Conservation (phyloP, 257 asterid genomes). For the Nyctanthes arbortristis region DNA sequence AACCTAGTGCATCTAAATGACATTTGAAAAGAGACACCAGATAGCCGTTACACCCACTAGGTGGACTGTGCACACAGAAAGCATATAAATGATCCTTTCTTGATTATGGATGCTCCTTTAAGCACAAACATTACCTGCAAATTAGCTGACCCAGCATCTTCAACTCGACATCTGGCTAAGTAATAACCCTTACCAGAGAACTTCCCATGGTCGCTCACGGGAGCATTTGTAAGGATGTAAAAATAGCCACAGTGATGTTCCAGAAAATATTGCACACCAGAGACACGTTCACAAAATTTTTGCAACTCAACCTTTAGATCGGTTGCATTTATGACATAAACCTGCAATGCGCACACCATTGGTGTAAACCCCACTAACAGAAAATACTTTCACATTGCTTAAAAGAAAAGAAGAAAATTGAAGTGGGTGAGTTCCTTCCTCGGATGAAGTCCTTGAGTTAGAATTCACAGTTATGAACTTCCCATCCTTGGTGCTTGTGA, state of each 20-base stretch:
- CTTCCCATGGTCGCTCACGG: conserved; percentile 32
- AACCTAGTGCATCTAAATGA: not conserved
- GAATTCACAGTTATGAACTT: conserved; percentile 94
- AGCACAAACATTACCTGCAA: conserved; percentile 52
- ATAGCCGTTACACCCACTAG: not conserved
- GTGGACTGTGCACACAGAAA: too few relatives aligned
- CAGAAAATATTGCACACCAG: conserved; percentile 85
- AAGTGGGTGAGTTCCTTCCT: conserved; percentile 72
- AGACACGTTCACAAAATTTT: conserved; percentile 73
- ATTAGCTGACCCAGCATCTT: conserved; percentile 45
- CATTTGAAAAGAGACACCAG: not conserved
- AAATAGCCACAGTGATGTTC: conserved; percentile 72
- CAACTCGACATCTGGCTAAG: conserved; percentile 68
- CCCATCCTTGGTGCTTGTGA: conserved; percentile 89
- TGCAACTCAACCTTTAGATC: conserved; percentile 49
- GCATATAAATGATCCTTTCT: conserved; percentile 4
- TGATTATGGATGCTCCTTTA: not conserved
- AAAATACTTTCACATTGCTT: not conserved
- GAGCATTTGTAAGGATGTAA: conserved; percentile 85
- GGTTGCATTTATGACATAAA: conserved; percentile 62
- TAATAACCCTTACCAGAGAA: conserved; percentile 54
- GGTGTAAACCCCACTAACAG: conserved; percentile 21
- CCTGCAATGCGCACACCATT: conserved; percentile 55
- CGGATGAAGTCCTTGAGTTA: conserved; percentile 97
- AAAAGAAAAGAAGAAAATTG: conserved; percentile 27